phyloP scores from a whole-genome alignment of 768 basidiomycete genomes.

The Pulveroboletus ravenelii region DNA sequence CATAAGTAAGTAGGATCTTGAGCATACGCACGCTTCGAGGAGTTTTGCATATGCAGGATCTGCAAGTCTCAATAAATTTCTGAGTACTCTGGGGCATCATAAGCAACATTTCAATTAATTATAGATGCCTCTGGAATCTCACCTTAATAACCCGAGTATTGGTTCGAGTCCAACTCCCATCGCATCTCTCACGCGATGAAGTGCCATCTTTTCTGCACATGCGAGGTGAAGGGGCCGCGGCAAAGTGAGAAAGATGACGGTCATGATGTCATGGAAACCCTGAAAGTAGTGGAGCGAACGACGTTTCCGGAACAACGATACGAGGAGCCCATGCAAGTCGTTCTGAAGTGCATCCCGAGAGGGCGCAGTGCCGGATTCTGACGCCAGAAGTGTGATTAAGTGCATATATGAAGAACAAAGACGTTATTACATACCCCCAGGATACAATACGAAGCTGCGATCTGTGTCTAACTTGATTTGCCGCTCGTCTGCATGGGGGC shows the following conservation, averaged over 20 bases:
- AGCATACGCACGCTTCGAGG: conserved; percentile 54
- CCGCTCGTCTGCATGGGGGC: conserved; percentile 68
- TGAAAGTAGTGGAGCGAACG: conserved; percentile 79
- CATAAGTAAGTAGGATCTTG: not conserved
- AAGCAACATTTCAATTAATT: not conserved
- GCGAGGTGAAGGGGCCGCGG: conserved; percentile 52
- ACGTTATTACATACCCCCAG: conserved; percentile 56
- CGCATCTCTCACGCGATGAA: conserved; percentile 63
- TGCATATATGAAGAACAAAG: conserved; percentile 6
- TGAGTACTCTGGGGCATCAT: conserved; percentile 51
- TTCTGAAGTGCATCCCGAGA: conserved; percentile 53
- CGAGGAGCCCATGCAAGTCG: conserved; percentile 67
- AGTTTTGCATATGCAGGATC: conserved; percentile 67
- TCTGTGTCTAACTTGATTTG: conserved; percentile 89
- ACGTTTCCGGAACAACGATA: conserved; percentile 67
- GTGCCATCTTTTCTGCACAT: conserved; percentile 41
- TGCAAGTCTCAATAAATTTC: conserved; percentile 63
- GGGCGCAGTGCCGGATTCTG: conserved; percentile 15
- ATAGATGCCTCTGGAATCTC: not conserved
- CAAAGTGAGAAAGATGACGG: conserved; percentile 75
- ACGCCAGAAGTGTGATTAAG: conserved; percentile 8
- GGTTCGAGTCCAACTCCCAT: conserved; percentile 86
- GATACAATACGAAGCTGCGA: conserved; percentile 90
- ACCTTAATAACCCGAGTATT: conserved; percentile 76
- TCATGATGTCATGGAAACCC: conserved; percentile 92